phyloP scores from a whole-genome alignment of 2,329 filamentous ascomycete species.

The Fusarium sp. region DNA sequence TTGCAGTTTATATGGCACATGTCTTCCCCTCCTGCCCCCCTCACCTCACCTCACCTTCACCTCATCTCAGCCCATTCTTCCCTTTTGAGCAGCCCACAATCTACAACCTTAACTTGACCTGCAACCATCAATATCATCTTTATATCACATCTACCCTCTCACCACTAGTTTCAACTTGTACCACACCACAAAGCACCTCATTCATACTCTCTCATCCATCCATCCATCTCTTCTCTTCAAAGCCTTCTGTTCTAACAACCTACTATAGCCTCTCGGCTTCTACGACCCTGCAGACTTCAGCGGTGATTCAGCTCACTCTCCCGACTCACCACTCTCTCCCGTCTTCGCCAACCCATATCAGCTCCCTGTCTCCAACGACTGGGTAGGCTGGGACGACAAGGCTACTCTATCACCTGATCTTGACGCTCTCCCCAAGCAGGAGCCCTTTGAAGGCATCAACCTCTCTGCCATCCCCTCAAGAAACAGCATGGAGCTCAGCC shows the following conservation, averaged over 20 bases:
- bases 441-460: constrained; percentile 45
- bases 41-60: constrained; percentile 41
- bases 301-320: constrained; percentile 45
- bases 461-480: constrained; percentile 43
- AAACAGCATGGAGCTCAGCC: constrained; percentile 46
- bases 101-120: constrained; percentile 13
- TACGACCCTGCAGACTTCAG: constrained; percentile 47
- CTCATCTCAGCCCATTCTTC: constrained; percentile 41
- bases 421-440: constrained; percentile 44
- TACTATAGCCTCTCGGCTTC: constrained; percentile 38
- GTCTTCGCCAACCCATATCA: constrained; percentile 46
- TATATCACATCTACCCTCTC: constrained; percentile 33
- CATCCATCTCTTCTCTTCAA: neutral
- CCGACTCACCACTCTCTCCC: constrained; percentile 45
- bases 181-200: constrained; percentile 39
- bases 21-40: constrained; percentile 31
- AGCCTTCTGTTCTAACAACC: constrained; percentile 31
- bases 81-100: constrained; percentile 25
- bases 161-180: constrained; percentile 16
- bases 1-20: constrained; percentile 44
- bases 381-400: constrained; percentile 46
- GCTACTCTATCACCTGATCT: constrained; percentile 45
- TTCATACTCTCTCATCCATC: neutral
- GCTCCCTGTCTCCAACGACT: constrained; percentile 45
- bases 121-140: constrained; percentile 30